Evolutionary conservation across 495 filamentous ascomycete genomes (phyloP).

Genomic region (Podospora bellae-mahoneyi): DNA sequence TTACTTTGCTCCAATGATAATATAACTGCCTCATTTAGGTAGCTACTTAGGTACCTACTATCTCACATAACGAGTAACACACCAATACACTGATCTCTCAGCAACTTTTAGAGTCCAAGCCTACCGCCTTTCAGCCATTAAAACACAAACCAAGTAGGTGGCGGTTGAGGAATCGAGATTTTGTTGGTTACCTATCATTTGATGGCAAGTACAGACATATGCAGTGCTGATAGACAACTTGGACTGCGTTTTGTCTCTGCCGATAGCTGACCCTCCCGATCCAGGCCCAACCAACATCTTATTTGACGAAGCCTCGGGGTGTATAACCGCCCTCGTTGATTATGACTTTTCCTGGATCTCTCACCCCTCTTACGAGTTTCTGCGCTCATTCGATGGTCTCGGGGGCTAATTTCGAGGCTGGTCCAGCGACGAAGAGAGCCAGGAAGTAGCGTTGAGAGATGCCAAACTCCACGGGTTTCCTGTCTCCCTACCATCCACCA

Average conservation of each 20-base stretch:
- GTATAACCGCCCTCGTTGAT: slow-evolving; percentile 13
- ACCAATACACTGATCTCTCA: too few species aligned
- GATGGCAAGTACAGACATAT: too few species aligned
- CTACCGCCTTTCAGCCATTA: too few species aligned
- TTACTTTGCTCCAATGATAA: too few species aligned
- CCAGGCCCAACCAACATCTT: slow-evolving; percentile 14
- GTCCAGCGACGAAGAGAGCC: slow-evolving; percentile 11
- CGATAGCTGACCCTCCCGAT: not conserved
- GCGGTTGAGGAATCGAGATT: too few species aligned
- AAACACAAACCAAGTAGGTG: too few species aligned
- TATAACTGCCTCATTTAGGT: too few species aligned
- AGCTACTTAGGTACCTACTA: too few species aligned
- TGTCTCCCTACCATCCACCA: slow-evolving; percentile 4
- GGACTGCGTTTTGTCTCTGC: not conserved
- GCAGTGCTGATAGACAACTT: too few species aligned
- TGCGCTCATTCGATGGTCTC: slow-evolving; percentile 2
- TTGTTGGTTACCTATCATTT: too few species aligned
- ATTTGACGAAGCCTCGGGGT: slow-evolving; percentile 2
- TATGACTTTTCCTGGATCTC: slow-evolving; percentile 15
- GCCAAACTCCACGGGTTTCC: slow-evolving; percentile 16
- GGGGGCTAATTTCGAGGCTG: slow-evolving; percentile 11
- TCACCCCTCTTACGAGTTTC: slow-evolving; percentile 8
- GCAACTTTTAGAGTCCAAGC: too few species aligned
- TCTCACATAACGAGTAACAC: too few species aligned
- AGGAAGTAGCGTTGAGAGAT: slow-evolving; percentile 8